These are phyloP conservation scores for Pseudogymnoascus sp. DNA, from an alignment of 2,329 filamentous ascomycete genomes.

Conservation along the genomic window DNA sequence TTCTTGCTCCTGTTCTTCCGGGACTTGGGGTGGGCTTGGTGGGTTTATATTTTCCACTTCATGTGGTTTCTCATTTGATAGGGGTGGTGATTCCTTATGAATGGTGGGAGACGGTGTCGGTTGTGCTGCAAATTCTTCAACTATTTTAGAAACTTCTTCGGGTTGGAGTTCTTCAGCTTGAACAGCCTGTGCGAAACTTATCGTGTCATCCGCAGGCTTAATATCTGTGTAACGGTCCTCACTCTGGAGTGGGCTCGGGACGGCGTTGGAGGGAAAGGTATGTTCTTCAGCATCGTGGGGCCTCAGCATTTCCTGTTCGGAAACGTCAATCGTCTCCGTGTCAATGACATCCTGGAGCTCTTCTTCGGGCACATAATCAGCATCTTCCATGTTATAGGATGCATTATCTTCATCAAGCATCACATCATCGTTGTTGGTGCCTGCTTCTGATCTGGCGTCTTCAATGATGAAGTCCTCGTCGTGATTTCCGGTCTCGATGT, in stretches of 20 bases:
- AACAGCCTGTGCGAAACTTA: background rate
- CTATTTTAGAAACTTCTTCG: constrained; percentile 3
- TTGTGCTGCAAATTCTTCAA: background rate
- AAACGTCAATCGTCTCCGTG: background rate
- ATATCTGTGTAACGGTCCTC: background rate
- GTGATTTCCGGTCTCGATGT: constrained; percentile 36
- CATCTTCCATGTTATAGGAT: constrained; percentile 33
- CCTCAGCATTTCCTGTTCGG: background rate
- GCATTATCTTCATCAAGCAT: constrained; percentile 37
- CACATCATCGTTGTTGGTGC: constrained; percentile 41
- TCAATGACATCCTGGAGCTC: constrained; percentile 18
- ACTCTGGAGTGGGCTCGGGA: background rate
- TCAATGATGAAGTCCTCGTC: constrained; percentile 53
- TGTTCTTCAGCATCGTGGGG: background rate
- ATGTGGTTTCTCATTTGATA: background rate
- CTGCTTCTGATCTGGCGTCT: constrained; percentile 37
- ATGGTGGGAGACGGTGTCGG: background rate
- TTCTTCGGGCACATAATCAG: constrained; percentile 23
- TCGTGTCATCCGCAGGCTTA: background rate
- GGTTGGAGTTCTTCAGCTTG: background rate
- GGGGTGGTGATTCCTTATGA: background rate
- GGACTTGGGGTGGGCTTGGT: background rate
- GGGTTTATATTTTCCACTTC: background rate
- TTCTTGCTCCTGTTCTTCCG: background rate
- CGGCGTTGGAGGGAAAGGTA: background rate